Evolutionary conservation across 306 rosid genomes (phyloP), one percentile per base, ranked within the genome.

Genomic region (Citrullus mucosospermus): DNA sequence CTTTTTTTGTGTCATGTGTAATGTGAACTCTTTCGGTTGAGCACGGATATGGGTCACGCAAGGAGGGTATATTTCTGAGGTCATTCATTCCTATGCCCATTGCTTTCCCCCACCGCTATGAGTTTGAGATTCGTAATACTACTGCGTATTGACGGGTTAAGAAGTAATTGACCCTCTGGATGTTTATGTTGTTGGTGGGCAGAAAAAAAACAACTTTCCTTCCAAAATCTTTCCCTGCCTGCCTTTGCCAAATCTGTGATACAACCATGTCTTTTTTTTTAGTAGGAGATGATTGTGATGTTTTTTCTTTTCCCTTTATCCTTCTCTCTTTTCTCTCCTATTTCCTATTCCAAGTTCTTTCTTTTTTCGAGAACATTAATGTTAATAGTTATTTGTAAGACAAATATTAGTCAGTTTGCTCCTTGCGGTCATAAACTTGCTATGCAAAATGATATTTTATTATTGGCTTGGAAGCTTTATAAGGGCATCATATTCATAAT

Each of bases 271-370:
- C 86, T 69, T 69, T 69, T 81, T 70, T 78, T 80, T 80, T 53
- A 53, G 88, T 85, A 88, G 95, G 89, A 72, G 86, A 86, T 91
- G 88, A 89, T 93, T 90, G 82, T 86, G 88, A 89, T 86, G 86
- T 54, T 88, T 85, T 79, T 80, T 80, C 85, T 87, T 79, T 74
- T 60, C 41, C 59, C 20, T 53, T 1, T 41, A 63, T 25, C 6
- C 41, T 77, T 6, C n/a, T 17, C 48, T 50, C 51, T 46, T 65
- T 2, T 51, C 22, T 71, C 75, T 69, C 51, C 58, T 8, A 32
- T 78, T 54, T 78, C 81, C 80, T 72, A 46, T 78, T 85, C 78
- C 83, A 80, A 84, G 79, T 81, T 81, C 82, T 32, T 32, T 73
- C 3, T 77, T 55, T 76, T 78, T 85, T 53, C 58, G 84, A 83